Evolutionary conservation across 179 eudicot genomes (phyloP), one percentile per base, ranked within the genome.

Genomic region (Vitellaria paradoxa): DNA sequence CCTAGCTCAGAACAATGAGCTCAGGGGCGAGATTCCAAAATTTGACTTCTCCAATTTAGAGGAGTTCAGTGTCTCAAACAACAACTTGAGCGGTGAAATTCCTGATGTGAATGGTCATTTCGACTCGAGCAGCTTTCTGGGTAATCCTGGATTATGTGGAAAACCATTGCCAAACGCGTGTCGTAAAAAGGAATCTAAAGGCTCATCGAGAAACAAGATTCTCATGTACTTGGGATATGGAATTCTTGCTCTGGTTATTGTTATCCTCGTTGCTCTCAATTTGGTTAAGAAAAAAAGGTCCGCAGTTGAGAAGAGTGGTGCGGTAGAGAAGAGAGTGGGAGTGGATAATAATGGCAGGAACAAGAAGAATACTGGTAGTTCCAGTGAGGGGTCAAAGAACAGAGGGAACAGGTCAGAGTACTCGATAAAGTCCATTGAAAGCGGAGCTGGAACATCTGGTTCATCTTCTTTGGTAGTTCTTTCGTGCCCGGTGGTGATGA

Each of bases 131-230:
- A 88, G 89, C 59, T 81, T 88, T 70, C 26, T 26, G 40, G 86
- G 89, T 40, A 88, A 88, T 82, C 86, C 82, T 3, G 68, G 23
- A 30, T 83, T 88, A 71, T 88, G 91, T 64, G 91, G 91, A 49
- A 20, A 52, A 17, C 84, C 84, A 8, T 67, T 82, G 77, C 30
- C 83, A 8, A 81, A 84, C 18, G 6, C 47, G 4, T 88, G 91
- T 62, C 67, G 82, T 42, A 37, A 68, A 65, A 42, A 64, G 68
- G 37, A 60, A 62, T 66, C 55, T 40, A 70, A 86, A 79, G 57
- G 30, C 15, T n/a, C 60, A 0, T 74, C 79, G 14, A 73, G 11
- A 2, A 71, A 47, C 47, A 40, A 64, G 17, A 67, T 71, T 10
- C 65, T 86, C 21, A 72, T 82, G 0, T 84, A 82, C 42, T 30